Evolutionary conservation across 768 basidiomycete species (phyloP).

Genomic region (Russula virescens): DNA sequence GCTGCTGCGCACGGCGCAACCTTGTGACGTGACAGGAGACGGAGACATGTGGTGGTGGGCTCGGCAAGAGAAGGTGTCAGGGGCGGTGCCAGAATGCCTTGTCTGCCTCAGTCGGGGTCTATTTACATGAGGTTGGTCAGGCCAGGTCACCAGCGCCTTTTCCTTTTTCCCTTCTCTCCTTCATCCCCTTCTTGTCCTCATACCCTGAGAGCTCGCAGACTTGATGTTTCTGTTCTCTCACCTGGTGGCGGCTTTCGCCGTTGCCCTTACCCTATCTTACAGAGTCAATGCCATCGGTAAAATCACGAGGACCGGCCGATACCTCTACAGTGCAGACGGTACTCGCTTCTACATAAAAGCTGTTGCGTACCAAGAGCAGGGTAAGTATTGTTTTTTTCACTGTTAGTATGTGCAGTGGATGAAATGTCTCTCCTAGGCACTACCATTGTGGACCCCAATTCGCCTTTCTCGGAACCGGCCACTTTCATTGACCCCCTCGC

Average conservation of each 20-base stretch:
- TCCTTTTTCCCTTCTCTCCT: neutral
- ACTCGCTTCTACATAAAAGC: slow-evolving; percentile 86
- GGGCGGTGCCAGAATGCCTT: too few relatives aligned
- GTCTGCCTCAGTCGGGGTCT: too few relatives aligned
- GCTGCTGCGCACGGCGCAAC: too few relatives aligned
- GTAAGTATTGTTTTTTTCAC: slow-evolving; percentile 32
- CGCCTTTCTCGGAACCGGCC: slow-evolving; percentile 59
- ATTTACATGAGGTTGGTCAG: neutral
- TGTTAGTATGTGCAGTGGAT: neutral
- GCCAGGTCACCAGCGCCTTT: neutral
- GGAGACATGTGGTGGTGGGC: too few relatives aligned
- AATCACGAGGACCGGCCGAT: slow-evolving; percentile 67
- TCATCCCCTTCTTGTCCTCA: neutral
- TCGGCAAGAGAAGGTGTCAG: too few relatives aligned
- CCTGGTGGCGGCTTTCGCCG: slow-evolving; percentile 31
- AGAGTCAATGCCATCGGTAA: slow-evolving; percentile 60
- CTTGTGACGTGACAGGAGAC: too few relatives aligned
- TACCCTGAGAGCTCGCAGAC: slow-evolving; percentile 10
- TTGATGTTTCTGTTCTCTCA: slow-evolving; percentile 29
- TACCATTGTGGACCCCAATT: neutral
- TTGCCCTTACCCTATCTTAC: slow-evolving; percentile 39
- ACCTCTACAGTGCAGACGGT: slow-evolving; percentile 73
- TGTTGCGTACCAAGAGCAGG: slow-evolving; percentile 79
- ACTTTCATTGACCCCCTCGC: slow-evolving; percentile 79
- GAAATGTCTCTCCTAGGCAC: neutral